Base-by-base conservation (phyloP, 176 grass and related monocot species). In the Raddia distichophylla region DNA sequence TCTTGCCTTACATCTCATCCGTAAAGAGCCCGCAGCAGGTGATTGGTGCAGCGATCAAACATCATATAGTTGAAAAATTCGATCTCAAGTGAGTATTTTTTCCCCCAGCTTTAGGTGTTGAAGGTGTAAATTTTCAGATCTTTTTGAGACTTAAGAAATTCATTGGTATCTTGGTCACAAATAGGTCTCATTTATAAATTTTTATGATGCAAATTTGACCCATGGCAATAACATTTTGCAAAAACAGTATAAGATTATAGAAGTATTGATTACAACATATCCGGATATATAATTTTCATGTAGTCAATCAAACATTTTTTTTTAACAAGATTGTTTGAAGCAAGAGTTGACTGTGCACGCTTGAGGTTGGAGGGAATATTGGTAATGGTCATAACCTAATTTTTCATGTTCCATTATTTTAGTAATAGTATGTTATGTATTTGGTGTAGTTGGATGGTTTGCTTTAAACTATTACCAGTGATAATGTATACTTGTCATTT, bases 11-110 rank as follows among this genome's bases (percentile, higher is more conserved):
- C 76, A 91, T 98, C 74, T 98, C 96, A 80, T 88, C 96, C 82
- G 96, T 98, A 62, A 98, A 98, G 89, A 98, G 96, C 57, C 96
- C 96, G 40, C 96, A 98, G 73, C 93, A 98, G 73, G 89, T 74
- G 18, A 98, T 98, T 80, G 96, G 96, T 54, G 83, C 93, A 61
- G 82, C 89, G 80, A 93, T 98, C 77, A 95, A 98, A 75, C 90
- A 93, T 82, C 87, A 95, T 76, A 71, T 93, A 34, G 87, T 67
- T 85, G 80, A 86, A 91, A 93, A 90, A 82, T 73, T 98, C 15
- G 84, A 88, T 87, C 75, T 98, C 46, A 93, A 78, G 96, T 93
- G 67, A 81, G 88, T 81, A 62, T 6, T 67, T 78, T 67, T 78
- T 83, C 2, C 47, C 79, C 53, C 75, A 53, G 33, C 32, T 86